Conservation (phyloP, 441 rosid species). For the Melastoma candidum region DNA sequence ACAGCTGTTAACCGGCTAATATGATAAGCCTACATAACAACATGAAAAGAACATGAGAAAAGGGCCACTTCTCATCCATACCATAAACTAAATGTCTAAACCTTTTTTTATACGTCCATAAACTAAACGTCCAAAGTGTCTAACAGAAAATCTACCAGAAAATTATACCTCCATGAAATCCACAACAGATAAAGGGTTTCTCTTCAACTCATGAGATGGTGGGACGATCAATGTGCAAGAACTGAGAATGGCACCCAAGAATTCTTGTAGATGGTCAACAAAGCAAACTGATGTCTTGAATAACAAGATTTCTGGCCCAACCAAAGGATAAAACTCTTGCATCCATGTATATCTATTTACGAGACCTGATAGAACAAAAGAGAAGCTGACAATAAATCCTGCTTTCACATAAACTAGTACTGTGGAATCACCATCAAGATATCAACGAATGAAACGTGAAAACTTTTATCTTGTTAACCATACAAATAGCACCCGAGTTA, state of each 20-base stretch:
- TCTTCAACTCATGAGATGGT: constrained; percentile 41
- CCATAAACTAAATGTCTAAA: neutral
- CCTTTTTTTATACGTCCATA: no score
- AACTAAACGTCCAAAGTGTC: constrained; percentile 1
- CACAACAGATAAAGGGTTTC: constrained; percentile 36
- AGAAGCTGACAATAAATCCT: neutral
- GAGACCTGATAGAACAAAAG: constrained; percentile 44
- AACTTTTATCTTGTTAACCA: neutral
- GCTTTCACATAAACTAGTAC: neutral
- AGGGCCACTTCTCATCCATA: neutral
- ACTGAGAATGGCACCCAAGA: constrained; percentile 61
- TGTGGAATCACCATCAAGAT: neutral
- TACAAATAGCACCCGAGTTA: neutral
- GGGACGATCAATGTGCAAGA: constrained; percentile 62
- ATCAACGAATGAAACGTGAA: neutral
- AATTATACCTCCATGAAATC: constrained; percentile 58
- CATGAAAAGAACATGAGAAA: neutral
- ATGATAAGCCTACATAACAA: constrained; percentile 47
- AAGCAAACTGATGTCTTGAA: constrained; percentile 90
- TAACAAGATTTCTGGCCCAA: constrained; percentile 42
- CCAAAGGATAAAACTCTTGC: constrained; percentile 67
- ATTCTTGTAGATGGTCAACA: constrained; percentile 89
- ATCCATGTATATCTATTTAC: constrained; percentile 85
- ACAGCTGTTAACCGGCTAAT: constrained; percentile 66
- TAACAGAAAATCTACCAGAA: neutral